phyloP scores from a whole-genome alignment of 2,329 filamentous ascomycete species.

The Colletotrichum tanaceti region DNA sequence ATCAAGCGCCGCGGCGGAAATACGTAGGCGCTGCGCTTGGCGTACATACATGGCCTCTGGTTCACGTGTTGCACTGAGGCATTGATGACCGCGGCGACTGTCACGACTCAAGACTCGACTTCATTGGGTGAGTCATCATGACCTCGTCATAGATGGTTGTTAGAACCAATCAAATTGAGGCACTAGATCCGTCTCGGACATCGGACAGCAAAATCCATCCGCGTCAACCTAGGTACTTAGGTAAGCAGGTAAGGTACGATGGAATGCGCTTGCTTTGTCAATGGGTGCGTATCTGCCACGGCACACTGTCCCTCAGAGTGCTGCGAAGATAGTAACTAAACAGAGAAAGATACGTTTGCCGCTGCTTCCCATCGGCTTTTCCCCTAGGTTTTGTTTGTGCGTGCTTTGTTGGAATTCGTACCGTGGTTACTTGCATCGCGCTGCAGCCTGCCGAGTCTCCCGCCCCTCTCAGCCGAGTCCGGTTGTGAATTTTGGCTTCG shows the following conservation, averaged over 20 bases:
- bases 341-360: background rate
- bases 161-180: background rate
- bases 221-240: conserved; percentile 20
- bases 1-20: background rate
- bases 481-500: conserved; percentile 13
- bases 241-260: no score
- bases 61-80: background rate
- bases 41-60: background rate
- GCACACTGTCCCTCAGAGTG: conserved; percentile 2
- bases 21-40: conserved; percentile 4
- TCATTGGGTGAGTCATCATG: conserved; percentile 21
- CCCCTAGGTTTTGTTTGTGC: background rate
- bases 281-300: conserved; percentile 15
- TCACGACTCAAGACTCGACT: background rate
- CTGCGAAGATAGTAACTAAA: background rate
- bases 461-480: conserved; percentile 3
- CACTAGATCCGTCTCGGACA: conserved; percentile 28
- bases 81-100: background rate
- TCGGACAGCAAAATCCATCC: conserved; percentile 46
- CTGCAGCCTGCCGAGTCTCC: conserved; percentile 6
- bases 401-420: conserved; percentile 6
- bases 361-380: background rate
- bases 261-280: background rate
- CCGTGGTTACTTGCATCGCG: conserved; percentile 3
- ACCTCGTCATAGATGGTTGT: conserved; percentile 18